Evolutionary conservation across 192 early-diverging fungal genomes (phyloP).

Genomic region (Obelidium mucronatum): DNA sequence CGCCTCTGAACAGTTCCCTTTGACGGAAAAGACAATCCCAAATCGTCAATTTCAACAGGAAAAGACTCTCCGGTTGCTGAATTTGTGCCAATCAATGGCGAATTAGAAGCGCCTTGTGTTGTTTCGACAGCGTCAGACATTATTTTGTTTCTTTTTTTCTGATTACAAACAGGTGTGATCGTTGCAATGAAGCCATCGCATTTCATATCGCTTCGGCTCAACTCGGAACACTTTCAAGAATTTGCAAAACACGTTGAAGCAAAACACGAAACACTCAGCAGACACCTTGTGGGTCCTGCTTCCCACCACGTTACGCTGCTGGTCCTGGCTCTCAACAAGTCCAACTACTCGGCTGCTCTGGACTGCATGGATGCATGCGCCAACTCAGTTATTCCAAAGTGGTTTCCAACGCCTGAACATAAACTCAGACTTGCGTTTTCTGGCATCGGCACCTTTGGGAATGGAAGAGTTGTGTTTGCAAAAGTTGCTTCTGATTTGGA

Average conservation of each 20-base stretch:
- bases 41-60: constrained; percentile 36
- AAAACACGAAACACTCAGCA: neutral
- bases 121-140: no score
- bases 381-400: neutral
- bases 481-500: neutral
- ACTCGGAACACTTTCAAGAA: neutral
- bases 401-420: neutral
- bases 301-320: constrained; percentile 15
- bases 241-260: neutral
- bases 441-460: constrained; percentile 20
- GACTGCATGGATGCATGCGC: neutral
- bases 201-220: constrained; percentile 22
- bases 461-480: constrained; percentile 15
- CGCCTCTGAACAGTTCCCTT: constrained; percentile 81
- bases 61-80: neutral
- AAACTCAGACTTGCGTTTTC: neutral
- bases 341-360: neutral
- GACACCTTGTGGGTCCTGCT: neutral
- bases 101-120: no score
- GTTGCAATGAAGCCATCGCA: neutral
- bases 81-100: neutral
- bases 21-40: constrained; percentile 56
- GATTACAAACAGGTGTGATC: neutral
- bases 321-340: neutral
- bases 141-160: neutral